Base-by-base conservation (phyloP, 208 protist species). In the Trypanosoma rangeli region DNA sequence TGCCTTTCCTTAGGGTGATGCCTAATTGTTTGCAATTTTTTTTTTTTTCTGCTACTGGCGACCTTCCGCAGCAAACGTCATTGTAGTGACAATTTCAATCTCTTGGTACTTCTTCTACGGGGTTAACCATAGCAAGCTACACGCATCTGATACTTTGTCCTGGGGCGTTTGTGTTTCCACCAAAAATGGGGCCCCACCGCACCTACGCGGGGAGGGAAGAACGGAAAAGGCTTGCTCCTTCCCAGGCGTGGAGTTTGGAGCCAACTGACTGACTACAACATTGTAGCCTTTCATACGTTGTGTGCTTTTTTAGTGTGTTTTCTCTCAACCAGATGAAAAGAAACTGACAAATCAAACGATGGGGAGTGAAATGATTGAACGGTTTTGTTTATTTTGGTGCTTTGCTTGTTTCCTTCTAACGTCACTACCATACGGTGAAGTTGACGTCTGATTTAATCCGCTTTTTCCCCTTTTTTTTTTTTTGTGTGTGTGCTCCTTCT, bases 71-170 rank as follows among this genome's bases (percentile, higher is more conserved):
- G 76, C 28, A 76, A 76, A 76, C 48, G 8, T n/a, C 53, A 7
- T 80, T 39, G 24, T 79, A 33, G 53, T 74, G 22, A n/a, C 39
- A 53, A 10, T 70, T 20, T 29, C 63, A 1, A 64, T 68, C 0
- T 53, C 70, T 26, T 80, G 68, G 69, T 80, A 80, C 37, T 0
- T 76, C 12, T 52, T 70, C 18, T 75, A 80, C 49, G 54, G 74
- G 28, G 29, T 70, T n/a, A 58, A 49, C 20, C 59, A 79, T 35
- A 74, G 74, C 48, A 35, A 20, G 39, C 29, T 18, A 7, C 24
- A 58, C n/a, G 2, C 29, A 26, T 4, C 57, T 13, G 50, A 60
- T n/a, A 1, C 35, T 13, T 28, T 31, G 10, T 42, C 29, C 5
- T 35, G 35, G 52, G 35, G 52, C 16, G 28, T 5, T 59, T 26